A percentile compares a stretch with the other conserved stretches of the same genome.
Evolutionary conservation across 2,329 filamentous ascomycete genomes (phyloP).

Genomic region (Aspergillus hiratsukae): DNA sequence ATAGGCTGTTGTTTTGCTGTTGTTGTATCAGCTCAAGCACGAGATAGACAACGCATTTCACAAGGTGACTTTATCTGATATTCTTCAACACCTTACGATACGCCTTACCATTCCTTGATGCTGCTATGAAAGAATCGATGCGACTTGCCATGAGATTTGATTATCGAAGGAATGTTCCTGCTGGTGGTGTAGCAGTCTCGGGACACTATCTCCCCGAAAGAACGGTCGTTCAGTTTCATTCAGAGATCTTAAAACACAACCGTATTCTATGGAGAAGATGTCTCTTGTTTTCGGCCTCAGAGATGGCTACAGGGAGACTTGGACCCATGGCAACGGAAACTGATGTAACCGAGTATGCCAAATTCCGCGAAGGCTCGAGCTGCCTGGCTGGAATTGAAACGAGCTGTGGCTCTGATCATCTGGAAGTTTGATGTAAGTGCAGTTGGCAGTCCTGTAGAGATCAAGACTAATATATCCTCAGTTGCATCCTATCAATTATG

Average conservation of each 20-base stretch:
- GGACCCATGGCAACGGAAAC: neutral
- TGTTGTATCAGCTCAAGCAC: conserved; percentile 5
- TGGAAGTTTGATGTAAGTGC: conserved; percentile 12
- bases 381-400: conserved; percentile 14
- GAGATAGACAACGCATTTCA: conserved; percentile 9
- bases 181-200: neutral
- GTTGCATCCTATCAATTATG: conserved; percentile 1
- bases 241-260: conserved; percentile 2
- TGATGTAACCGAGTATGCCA: conserved; percentile 7
- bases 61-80: neutral
- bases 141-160: neutral
- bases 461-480: neutral
- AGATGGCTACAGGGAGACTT: conserved; percentile 10
- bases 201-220: conserved; percentile 1
- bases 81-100: neutral
- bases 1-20: no score
- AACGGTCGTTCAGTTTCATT: conserved; percentile 8
- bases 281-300: conserved; percentile 8
- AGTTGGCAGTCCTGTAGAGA: neutral
- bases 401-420: conserved; percentile 9
- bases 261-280: conserved; percentile 5
- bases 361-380: neutral
- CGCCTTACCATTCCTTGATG: conserved; percentile 11
- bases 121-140: conserved; percentile 15
- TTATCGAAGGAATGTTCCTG: neutral